phyloP scores from a whole-genome alignment of 1,284 basidiomycete species.

The Ganoderma sp. region DNA sequence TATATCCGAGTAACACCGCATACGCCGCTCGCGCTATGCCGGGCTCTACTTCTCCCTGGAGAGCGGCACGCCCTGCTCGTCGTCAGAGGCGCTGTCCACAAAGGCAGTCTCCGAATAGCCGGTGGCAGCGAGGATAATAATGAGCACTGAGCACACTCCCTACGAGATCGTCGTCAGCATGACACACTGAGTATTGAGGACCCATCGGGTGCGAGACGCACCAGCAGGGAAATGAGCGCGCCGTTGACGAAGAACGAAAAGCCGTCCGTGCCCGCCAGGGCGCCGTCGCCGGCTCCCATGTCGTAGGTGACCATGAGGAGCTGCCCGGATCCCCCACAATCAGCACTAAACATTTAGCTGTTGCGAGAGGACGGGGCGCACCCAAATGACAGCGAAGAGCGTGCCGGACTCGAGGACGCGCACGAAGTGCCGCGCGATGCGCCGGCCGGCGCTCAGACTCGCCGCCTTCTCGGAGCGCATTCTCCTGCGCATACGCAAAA shows the following conservation, averaged over 20 bases:
- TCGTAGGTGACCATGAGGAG: constrained; percentile 1
- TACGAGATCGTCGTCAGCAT: not conserved
- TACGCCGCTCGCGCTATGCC: not conserved
- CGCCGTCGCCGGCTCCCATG: not conserved
- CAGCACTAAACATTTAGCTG: not conserved
- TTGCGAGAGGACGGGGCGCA: not conserved
- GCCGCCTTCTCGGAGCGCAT: not conserved
- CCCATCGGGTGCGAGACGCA: not conserved
- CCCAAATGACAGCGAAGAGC: constrained; percentile 7
- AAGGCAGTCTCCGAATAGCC: constrained; percentile 1
- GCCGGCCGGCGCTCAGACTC: not conserved
- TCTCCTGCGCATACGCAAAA: not conserved
- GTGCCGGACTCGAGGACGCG: constrained; percentile 3
- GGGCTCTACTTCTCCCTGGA: not conserved
- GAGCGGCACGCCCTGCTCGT: not conserved
- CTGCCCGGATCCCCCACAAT: not conserved
- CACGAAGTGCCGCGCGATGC: constrained; percentile 1
- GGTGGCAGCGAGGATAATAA: not conserved
- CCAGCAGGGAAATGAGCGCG: not conserved
- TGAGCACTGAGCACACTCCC: not conserved
- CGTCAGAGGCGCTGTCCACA: not conserved
- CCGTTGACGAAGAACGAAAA: constrained; percentile 11
- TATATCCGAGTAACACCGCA: not conserved
- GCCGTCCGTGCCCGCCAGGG: not conserved
- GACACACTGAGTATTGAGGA: not conserved